These are phyloP conservation scores for Aspergillus melleus DNA, from an alignment of 2,329 filamentous ascomycete genomes.

Conservation along the genomic window DNA sequence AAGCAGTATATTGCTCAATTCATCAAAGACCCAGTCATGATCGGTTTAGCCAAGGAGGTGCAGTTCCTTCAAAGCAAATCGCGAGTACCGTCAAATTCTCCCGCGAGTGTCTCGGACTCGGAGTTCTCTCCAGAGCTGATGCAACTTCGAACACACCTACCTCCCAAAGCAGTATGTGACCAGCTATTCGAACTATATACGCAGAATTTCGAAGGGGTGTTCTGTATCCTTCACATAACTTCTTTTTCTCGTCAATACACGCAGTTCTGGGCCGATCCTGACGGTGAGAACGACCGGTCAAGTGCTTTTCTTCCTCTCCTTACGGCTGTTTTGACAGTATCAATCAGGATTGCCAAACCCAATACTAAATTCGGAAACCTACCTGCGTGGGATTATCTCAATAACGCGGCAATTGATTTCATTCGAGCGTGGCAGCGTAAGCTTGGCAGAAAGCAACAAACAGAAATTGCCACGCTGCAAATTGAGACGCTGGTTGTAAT, in stretches of 20 bases:
- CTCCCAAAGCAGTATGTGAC: conserved; percentile 18
- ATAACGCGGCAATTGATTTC: conserved; percentile 9
- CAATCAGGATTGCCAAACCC: conserved; percentile 3
- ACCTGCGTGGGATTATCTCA: conserved; percentile 19
- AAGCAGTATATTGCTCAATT: conserved; percentile 23
- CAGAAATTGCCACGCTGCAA: conserved; percentile 21
- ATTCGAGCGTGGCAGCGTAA: conserved; percentile 20
- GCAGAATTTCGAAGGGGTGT: conserved; percentile 19
- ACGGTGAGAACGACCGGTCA: conserved; percentile 7
- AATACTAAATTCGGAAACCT: conserved; percentile 3
- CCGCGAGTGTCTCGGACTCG: conserved; percentile 15
- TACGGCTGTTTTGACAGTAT: conserved; percentile 15
- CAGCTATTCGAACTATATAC: conserved; percentile 17
- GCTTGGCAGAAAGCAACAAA: conserved; percentile 19
- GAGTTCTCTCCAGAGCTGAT: conserved; percentile 17
- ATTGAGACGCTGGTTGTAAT: conserved; percentile 17
- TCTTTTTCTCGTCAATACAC: conserved; percentile 18
- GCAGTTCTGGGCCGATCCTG: conserved; percentile 14
- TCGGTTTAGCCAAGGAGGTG: conserved; percentile 23
- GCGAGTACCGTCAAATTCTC: conserved; percentile 9
- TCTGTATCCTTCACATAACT: conserved; percentile 23
- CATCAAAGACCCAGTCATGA: conserved; percentile 14
- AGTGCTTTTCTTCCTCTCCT: conserved; percentile 18
- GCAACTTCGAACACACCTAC: conserved; percentile 13
- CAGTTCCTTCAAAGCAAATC: conserved; percentile 25